Conservation (phyloP, 2,329 filamentous ascomycete genomes). For the Xylariaceae sp. region DNA sequence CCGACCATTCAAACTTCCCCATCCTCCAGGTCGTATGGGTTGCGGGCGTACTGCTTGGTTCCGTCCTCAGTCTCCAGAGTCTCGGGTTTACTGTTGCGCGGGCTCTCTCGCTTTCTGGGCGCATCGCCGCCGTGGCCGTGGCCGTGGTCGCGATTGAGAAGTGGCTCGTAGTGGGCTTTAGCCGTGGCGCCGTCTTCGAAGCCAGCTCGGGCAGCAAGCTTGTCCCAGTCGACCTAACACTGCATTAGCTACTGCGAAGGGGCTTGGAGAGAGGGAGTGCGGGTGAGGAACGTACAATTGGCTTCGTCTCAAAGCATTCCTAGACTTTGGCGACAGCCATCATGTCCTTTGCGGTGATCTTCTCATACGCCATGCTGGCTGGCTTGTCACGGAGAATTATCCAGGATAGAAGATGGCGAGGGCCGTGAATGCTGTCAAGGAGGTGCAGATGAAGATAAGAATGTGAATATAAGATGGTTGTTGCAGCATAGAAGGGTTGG, state of each 20-base stretch:
- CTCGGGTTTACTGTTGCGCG: background rate
- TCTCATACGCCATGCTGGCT: conserved; percentile 1
- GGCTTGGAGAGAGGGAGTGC: background rate
- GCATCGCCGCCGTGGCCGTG: background rate
- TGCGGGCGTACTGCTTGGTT: background rate
- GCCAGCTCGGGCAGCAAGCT: conserved; percentile 6
- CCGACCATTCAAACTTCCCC: background rate
- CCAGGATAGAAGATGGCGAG: background rate
- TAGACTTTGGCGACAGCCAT: conserved; percentile 7
- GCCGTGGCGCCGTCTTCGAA: conserved; percentile 5
- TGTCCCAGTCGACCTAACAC: conserved; percentile 2
- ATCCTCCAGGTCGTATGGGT: background rate
- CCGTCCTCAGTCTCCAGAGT: background rate
- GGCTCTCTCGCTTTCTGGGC: background rate
- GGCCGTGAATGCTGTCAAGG: background rate
- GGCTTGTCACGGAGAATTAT: conserved; percentile 1
- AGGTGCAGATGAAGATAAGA: background rate
- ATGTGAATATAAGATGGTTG: background rate
- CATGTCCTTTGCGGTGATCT: conserved; percentile 2
- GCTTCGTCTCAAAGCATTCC: conserved; percentile 7
- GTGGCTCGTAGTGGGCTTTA: conserved; percentile 5
- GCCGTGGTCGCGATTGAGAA: conserved; percentile 1
- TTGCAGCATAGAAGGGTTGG: no score
- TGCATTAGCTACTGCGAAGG: background rate
- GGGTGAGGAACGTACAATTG: conserved; percentile 2